Base-by-base conservation (phyloP, 2,329 filamentous ascomycete species). In the Daldinia sp. region DNA sequence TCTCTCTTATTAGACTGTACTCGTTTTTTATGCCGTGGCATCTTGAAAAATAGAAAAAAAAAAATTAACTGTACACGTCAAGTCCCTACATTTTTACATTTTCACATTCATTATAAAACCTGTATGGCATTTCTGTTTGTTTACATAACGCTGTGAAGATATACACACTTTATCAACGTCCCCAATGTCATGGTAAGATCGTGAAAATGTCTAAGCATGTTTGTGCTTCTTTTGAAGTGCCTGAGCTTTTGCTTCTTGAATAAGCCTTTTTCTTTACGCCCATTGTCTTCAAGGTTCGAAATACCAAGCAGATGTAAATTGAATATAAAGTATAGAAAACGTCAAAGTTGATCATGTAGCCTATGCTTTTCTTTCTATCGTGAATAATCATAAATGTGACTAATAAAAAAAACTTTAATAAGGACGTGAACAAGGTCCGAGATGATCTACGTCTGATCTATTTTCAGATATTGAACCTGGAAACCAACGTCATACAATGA, bases 401-500 rank as follows among this genome's bases (percentile, higher is more conserved):
- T 30, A 26, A 30, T n/a, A 13, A n/a, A n/a, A 50, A 50, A 30
- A 3, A n/a, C n/a, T n/a, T n/a, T n/a, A n/a, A n/a, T n/a, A 18
- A n/a, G 39, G 35, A 41, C 42, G 26, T 30, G 33, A 50, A 37
- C 44, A 18, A 54, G 20, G 30, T 37, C 30, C 30, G 28, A 9
- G 55, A 30, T 41, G 30, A 13, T 41, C 51, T 42, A 33, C 13
- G 12, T 15, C 53, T 53, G 33, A 33, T 65, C 51, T 63, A 63
- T 67, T 66, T 62, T 66, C n/a, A 57, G 67, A 62, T 50, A 18
- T 61, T 44, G 39, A 18, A 55, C 15, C 44, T 58, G 28, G 46
- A 26, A n/a, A 23, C 53, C 48, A 58, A 66, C 63, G 67, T 69
- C 67, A 67, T 59, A 50, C n/a, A n/a, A n/a, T n/a, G n/a, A n/a